Evolutionary conservation across 129 eudicot genomes (phyloP).

Genomic region (Chrysanthemum makinoi): DNA sequence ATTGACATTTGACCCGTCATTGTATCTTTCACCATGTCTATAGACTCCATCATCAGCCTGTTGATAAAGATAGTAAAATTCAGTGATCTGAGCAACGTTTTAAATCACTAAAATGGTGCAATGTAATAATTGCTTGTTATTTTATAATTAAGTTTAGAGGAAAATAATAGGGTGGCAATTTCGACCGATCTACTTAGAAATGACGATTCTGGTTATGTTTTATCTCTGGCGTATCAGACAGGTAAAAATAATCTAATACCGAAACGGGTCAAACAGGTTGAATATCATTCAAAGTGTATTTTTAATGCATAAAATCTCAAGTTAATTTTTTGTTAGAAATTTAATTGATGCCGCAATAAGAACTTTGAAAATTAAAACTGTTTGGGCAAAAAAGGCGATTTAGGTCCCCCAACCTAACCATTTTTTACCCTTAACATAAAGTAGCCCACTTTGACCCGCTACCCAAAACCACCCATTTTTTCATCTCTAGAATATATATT

Average conservation of each 20-base stretch:
- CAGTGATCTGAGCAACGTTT: background rate
- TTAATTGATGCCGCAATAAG: no score
- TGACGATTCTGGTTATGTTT: no score
- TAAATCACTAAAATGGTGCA: slow-evolving; percentile 11
- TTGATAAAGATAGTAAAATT: background rate
- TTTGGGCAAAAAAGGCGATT: no score
- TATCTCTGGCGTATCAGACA: no score
- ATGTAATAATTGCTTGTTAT: slow-evolving; percentile 10
- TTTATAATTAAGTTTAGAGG: background rate
- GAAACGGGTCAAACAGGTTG: no score
- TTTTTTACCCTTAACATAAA: background rate
- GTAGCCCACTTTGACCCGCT: background rate
- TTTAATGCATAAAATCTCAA: no score
- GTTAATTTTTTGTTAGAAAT: no score
- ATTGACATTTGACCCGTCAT: slow-evolving; percentile 35
- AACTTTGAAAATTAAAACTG: no score
- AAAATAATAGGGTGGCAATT: slow-evolving; percentile 8
- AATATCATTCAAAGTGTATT: no score
- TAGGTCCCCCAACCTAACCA: background rate
- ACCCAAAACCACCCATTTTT: background rate
- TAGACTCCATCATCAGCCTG: slow-evolving; percentile 59
- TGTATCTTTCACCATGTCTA: slow-evolving; percentile 44
- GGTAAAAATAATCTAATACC: no score
- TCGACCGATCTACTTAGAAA: no score
- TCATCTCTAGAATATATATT: slow-evolving; percentile 6